Evolutionary conservation across 805 yeast species (phyloP).

Genomic region (Scheffersomyces stipitis): DNA sequence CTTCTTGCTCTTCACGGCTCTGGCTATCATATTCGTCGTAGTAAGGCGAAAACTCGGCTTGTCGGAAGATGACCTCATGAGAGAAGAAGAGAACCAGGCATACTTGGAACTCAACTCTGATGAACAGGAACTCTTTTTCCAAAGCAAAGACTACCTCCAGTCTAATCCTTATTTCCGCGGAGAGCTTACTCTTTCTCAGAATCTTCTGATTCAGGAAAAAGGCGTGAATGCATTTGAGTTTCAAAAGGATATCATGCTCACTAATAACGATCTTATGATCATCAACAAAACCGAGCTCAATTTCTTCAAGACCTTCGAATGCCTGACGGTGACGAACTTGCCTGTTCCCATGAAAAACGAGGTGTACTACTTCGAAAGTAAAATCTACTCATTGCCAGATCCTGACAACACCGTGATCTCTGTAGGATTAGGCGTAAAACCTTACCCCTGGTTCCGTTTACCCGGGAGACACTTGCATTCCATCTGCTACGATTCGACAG

Average conservation of each 20-base stretch:
- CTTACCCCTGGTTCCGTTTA: slow-evolving; percentile 89
- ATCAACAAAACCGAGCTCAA: slow-evolving; percentile 63
- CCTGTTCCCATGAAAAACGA: slow-evolving; percentile 84
- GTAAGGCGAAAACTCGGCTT: slow-evolving; percentile 10
- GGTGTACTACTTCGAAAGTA: slow-evolving; percentile 86
- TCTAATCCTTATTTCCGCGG: slow-evolving; percentile 39
- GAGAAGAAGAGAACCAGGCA: slow-evolving; percentile 58
- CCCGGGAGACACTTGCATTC: slow-evolving; percentile 92
- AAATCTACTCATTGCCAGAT: slow-evolving; percentile 68
- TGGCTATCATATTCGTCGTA: slow-evolving; percentile 1
- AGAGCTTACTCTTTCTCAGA: slow-evolving; percentile 55
- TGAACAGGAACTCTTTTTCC: slow-evolving; percentile 69
- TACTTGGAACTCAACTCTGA: slow-evolving; percentile 62
- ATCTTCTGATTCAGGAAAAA: slow-evolving; percentile 73
- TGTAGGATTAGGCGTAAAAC: slow-evolving; percentile 79
- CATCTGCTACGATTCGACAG: slow-evolving; percentile 83
- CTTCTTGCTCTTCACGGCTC: slow-evolving; percentile 4
- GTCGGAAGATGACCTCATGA: slow-evolving; percentile 54
- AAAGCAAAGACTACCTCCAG: slow-evolving; percentile 51
- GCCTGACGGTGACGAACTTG: slow-evolving; percentile 74
- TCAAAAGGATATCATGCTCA: slow-evolving; percentile 53
- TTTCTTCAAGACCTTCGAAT: slow-evolving; percentile 57
- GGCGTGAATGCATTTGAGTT: slow-evolving; percentile 93
- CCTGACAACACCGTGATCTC: slow-evolving; percentile 59
- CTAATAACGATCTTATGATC: slow-evolving; percentile 58